phyloP scores from a whole-genome alignment of 768 basidiomycete species.

The Phlebiopsis flavidoalba region DNA sequence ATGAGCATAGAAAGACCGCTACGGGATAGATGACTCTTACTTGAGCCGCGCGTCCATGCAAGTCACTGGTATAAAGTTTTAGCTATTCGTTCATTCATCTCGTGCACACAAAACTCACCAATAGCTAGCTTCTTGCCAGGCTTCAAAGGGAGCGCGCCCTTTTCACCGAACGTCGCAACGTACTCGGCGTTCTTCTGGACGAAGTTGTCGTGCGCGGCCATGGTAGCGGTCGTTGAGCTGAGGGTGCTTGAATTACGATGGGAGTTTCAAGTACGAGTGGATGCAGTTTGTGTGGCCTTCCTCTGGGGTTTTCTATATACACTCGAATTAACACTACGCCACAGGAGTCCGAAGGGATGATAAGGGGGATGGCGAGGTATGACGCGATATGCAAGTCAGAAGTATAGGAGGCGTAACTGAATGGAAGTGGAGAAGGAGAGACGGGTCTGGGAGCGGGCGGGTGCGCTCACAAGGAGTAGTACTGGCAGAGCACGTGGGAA shows the following conservation, averaged over 20 bases:
- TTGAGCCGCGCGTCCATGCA: conserved; percentile 77
- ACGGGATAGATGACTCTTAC: conserved; percentile 27
- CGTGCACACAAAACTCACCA: conserved; percentile 21
- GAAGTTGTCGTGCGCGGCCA: conserved; percentile 27
- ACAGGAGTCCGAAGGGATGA: neutral
- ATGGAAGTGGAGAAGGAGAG: neutral
- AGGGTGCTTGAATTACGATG: conserved; percentile 8
- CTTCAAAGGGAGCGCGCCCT: conserved; percentile 34
- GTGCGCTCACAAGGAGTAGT: conserved; percentile 5
- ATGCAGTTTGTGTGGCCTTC: conserved; percentile 5
- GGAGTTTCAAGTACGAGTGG: conserved; percentile 6
- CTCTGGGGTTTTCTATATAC: conserved; percentile 8
- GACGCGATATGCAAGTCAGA: conserved; percentile 1
- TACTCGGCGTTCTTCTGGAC: conserved; percentile 39
- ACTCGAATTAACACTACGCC: neutral
- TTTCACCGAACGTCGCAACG: conserved; percentile 39
- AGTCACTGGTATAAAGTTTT: conserved; percentile 35
- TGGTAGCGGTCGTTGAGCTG: conserved; percentile 11
- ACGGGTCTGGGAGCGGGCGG: neutral
- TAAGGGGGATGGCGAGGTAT: conserved; percentile 11
- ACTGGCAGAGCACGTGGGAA: neutral
- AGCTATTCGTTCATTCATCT: neutral
- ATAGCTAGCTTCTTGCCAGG: conserved; percentile 38
- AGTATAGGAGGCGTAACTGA: neutral
- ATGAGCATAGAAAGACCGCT: neutral